Conservation (phyloP, 371 early-diverging fungal genomes). For the Lichtheimia ornata region DNA sequence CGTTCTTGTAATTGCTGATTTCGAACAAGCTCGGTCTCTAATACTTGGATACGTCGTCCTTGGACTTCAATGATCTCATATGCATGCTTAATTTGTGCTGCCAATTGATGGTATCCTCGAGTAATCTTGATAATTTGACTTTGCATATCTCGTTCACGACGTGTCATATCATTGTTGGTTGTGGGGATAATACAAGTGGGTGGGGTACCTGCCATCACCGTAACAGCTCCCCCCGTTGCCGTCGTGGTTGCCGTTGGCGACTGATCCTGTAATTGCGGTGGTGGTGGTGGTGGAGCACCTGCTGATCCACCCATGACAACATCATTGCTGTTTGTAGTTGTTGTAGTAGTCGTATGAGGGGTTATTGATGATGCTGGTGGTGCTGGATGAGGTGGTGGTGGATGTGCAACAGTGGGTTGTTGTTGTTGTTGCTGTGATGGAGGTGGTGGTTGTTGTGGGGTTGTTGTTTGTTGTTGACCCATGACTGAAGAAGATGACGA, state of each 20-base stretch:
- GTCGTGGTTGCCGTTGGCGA: slow-evolving; percentile 3
- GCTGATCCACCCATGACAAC: not conserved
- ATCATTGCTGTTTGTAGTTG: not conserved
- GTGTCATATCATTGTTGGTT: not conserved
- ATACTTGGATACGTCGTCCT: slow-evolving; percentile 13
- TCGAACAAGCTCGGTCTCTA: slow-evolving; percentile 13
- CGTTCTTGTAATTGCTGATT: slow-evolving; percentile 7
- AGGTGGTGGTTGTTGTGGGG: not conserved
- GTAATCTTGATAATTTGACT: slow-evolving; percentile 13
- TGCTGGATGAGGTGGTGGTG: slow-evolving; percentile 2
- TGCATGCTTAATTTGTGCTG: slow-evolving; percentile 16
- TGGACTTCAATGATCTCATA: slow-evolving; percentile 17
- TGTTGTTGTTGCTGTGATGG: slow-evolving; percentile 6
- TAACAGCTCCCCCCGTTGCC: slow-evolving; percentile 7
- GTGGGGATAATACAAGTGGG: slow-evolving; percentile 1
- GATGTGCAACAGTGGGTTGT: not conserved
- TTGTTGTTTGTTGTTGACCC: slow-evolving; percentile 5
- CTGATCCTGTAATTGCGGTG: not conserved
- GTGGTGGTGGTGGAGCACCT: not conserved
- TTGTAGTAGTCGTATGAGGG: not conserved
- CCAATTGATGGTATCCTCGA: slow-evolving; percentile 16
- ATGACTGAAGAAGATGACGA: not conserved
- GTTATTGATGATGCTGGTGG: not conserved
- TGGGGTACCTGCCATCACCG: slow-evolving; percentile 8
- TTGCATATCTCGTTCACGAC: slow-evolving; percentile 19